Evolutionary conservation across 148 eudicot genomes (phyloP), one percentile per base, ranked within the genome.

Genomic region (Drosera capensis): DNA sequence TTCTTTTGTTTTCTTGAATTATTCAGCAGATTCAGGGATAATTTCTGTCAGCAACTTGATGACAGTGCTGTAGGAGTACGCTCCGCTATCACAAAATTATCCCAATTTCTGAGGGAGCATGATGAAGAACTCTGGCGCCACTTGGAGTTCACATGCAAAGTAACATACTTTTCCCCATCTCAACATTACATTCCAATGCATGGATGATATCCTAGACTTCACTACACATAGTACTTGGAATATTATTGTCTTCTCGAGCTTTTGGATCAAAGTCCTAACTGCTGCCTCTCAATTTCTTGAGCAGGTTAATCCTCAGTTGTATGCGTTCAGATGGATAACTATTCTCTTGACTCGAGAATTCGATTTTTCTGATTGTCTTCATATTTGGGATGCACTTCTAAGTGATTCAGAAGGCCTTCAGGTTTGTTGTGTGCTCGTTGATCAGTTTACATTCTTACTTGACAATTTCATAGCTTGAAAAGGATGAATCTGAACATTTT

Each of bases 121-220:
- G 99, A 92, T 53, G 95, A 92, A 66, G 99, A 92, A 59, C 83
- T 92, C 20, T 92, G 99, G 95, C 95, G 99, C 24, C 99, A 92
- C 66, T 85, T 92, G 60, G 99, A 92, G 63, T 65, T 85, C 60
- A 81, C 95, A 43, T 81, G 94, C 53, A 85, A 92, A 69, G 95
- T 85, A 72, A 70, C 74, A 44, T 35, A 12, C 40, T 35, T 12
- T 5, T 29, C 14, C 3, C 15, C 5, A 4, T 16, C 3, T 38
- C n/a, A 5, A 14, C 14, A 39, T n/a, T n/a, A n/a, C n/a, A n/a
- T n/a, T n/a, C n/a, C n/a, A n/a, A n/a, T n/a, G n/a, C n/a, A n/a
- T n/a, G n/a, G n/a, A n/a, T n/a, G n/a, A n/a, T n/a, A n/a, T n/a
- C n/a, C n/a, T n/a, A n/a, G n/a, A n/a, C n/a, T n/a, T n/a, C n/a